Evolutionary conservation across 2,329 filamentous ascomycete species (phyloP).

Genomic region (Lomentospora prolificans): DNA sequence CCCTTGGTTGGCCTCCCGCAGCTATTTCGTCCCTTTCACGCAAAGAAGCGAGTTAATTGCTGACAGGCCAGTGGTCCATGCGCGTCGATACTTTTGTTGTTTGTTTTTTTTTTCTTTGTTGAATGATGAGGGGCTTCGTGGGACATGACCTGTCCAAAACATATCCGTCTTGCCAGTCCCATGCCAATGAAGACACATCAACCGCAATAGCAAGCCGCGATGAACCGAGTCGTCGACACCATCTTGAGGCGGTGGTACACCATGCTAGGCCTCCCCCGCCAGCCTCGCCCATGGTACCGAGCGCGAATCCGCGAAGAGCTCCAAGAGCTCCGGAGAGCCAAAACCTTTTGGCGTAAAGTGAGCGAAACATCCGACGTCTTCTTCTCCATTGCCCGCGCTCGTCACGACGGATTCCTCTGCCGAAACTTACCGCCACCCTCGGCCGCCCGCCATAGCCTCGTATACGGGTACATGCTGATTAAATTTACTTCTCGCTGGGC

Average conservation of each 20-base stretch:
- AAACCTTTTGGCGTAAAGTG: slow-evolving; percentile 20
- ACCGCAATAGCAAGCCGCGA: not conserved
- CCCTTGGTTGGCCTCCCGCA: too few species aligned
- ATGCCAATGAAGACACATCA: too few species aligned
- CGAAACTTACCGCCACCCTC: slow-evolving; percentile 18
- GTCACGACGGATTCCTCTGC: slow-evolving; percentile 25
- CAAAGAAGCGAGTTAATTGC: too few species aligned
- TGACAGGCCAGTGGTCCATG: too few species aligned
- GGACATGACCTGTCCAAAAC: too few species aligned
- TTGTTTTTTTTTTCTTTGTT: too few species aligned
- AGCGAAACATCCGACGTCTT: slow-evolving; percentile 35
- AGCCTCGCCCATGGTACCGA: slow-evolving; percentile 27
- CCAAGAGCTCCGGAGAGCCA: slow-evolving; percentile 22
- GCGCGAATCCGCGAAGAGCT: slow-evolving; percentile 29
- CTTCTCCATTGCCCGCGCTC: slow-evolving; percentile 28
- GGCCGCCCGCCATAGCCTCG: slow-evolving; percentile 13
- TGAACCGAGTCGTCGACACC: not conserved
- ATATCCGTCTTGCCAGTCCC: too few species aligned
- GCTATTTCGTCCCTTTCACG: too few species aligned
- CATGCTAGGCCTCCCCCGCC: slow-evolving; percentile 18
- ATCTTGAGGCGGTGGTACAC: slow-evolving; percentile 11
- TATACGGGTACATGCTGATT: slow-evolving; percentile 31
- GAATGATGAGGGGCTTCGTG: too few species aligned
- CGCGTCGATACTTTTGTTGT: too few species aligned
- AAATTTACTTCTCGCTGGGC: slow-evolving; percentile 31